Base-by-base conservation (phyloP, 1,139 yeast genomes). In the Candida sp. region DNA sequence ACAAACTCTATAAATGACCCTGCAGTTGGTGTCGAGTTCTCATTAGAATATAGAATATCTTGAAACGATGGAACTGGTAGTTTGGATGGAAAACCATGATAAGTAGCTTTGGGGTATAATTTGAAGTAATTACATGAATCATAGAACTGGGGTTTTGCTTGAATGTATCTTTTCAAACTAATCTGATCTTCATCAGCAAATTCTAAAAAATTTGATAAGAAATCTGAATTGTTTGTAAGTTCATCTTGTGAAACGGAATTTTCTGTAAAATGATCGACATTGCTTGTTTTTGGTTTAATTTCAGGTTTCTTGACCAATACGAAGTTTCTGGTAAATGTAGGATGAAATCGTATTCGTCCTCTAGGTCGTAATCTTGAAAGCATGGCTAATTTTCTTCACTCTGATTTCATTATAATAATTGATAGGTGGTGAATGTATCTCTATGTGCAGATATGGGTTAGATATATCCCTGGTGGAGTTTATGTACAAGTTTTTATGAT, bases 1-100 rank as follows among this genome's bases (percentile, higher is more conserved):
- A 49, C 43, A 44, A 60, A 63, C 45, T 69, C 73, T 1, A 73
- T 61, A 1, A 73, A 43, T 1, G 75, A 67, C 0, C 79, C 79
- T 4, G 49, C 43, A 1, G 41, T 43, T 0, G 73, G 72, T 9
- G 54, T 48, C 5, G 35, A 43, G 11, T 46, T 45, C n/a, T 51
- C 51, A 43, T 56, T 63, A n/a, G 49, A 49, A 11, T 56, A 50
- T 5, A 58, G 41, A 6, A 64, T 58, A 6, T 55, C 55, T 29
- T 48, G 41, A 35, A 54, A 54, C 21, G 47, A 35, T 7, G 41
- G 45, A 1, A 49, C 39, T 9, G 48, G 39, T 47, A 49, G 23
- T 46, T 19, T 22, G 5, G 12, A 9, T 5, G 38, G 38, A 11
- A 36, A 11, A 3, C 22, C 38, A 2, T 11, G 27, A 5, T 3